Conservation (phyloP, 228 moss, liverwort and hornwort genomes). For the Sphagnum fallax region DNA sequence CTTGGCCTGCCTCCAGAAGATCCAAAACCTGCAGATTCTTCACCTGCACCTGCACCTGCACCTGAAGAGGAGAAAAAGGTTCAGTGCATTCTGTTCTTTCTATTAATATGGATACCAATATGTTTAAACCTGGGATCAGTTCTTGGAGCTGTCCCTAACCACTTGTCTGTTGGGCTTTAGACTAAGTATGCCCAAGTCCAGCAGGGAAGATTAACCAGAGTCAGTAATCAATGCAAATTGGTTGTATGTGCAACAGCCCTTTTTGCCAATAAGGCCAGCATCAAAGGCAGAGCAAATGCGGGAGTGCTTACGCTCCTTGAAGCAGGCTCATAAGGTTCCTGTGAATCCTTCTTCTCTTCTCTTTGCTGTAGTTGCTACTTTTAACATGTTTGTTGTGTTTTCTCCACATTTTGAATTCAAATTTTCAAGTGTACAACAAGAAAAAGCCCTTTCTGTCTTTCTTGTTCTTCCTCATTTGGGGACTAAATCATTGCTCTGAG, state of each 20-base stretch:
- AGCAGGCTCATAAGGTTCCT: slow-evolving; percentile 72
- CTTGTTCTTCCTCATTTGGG: no score
- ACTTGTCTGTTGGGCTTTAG: no score
- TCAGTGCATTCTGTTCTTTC: background rate
- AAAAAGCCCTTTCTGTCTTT: no score
- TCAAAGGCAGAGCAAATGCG: slow-evolving; percentile 88
- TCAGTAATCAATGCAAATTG: no score
- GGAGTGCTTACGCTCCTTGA: slow-evolving; percentile 72
- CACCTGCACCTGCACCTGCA: slow-evolving; percentile 28
- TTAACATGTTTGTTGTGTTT: background rate
- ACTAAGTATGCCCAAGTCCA: no score
- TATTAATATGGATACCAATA: background rate
- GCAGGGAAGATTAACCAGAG: no score
- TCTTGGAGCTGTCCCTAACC: no score
- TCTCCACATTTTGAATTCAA: no score
- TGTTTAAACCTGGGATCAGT: no score
- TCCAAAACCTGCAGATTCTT: slow-evolving; percentile 59
- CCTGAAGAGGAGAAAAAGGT: slow-evolving; percentile 74
- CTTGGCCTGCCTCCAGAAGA: slow-evolving; percentile 94
- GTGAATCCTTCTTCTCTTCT: background rate
- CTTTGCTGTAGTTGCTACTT: no score
- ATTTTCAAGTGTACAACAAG: no score
- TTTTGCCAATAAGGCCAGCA: slow-evolving; percentile 67
- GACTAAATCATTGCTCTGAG: no score
- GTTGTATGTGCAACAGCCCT: slow-evolving; percentile 34